phyloP scores from a whole-genome alignment of 331 rosid genomes.

The Spiraea crenata region DNA sequence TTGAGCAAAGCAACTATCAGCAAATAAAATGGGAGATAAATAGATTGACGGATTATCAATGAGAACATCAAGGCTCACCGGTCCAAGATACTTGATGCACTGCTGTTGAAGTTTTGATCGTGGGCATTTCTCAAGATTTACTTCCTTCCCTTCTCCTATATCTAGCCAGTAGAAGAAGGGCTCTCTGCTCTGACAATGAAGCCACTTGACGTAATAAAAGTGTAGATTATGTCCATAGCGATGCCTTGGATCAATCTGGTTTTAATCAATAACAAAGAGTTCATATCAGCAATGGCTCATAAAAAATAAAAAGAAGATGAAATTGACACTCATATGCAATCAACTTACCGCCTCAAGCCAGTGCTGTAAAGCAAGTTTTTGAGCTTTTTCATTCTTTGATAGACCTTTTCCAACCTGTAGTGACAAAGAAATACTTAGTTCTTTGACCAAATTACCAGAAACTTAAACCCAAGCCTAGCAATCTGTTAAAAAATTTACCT shows the following conservation, averaged over 20 bases:
- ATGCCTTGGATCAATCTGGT: conserved; percentile 95
- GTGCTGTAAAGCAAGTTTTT: conserved; percentile 92
- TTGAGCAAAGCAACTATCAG: conserved; percentile 22
- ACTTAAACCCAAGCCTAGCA: conserved; percentile 5
- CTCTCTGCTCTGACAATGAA: conserved; percentile 80
- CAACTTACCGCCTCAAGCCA: conserved; percentile 99
- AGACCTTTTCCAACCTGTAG: conserved; percentile 96
- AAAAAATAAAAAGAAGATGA: conserved; percentile 15
- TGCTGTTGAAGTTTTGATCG: conserved; percentile 86
- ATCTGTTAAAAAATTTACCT: conserved; percentile 45
- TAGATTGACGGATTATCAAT: background rate
- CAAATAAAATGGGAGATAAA: conserved; percentile 10
- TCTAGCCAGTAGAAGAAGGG: conserved; percentile 99
- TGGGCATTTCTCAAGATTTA: conserved; percentile 77
- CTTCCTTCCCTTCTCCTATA: conserved; percentile 96
- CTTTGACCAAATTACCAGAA: background rate
- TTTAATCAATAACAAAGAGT: conserved; percentile 18
- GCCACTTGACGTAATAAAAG: conserved; percentile 84
- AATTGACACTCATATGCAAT: conserved; percentile 5
- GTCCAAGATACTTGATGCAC: conserved; percentile 93
- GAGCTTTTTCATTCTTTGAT: conserved; percentile 86
- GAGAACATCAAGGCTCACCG: conserved; percentile 57
- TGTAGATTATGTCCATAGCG: conserved; percentile 97
- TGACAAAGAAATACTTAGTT: conserved; percentile 21
- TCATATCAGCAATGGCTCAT: conserved; percentile 24